phyloP scores from a whole-genome alignment of 106 monocot species.

The Dioscorea alata region DNA sequence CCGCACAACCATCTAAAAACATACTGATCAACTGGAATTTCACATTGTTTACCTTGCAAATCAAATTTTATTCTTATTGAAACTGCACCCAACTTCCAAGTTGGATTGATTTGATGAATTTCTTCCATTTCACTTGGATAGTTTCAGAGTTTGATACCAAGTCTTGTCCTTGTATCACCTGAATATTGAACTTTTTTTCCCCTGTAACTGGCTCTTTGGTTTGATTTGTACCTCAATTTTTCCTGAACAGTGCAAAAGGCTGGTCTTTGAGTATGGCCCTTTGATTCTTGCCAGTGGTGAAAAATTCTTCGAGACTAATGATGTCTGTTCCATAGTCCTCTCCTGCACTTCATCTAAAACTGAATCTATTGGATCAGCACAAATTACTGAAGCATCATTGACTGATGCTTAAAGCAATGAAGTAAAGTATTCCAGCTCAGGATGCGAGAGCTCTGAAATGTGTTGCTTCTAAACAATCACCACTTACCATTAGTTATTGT shows the following conservation, averaged over 20 bases:
- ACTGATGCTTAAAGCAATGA: background rate
- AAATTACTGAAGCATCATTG: background rate
- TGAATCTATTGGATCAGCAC: background rate
- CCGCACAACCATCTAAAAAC: background rate
- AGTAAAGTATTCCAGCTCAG: background rate
- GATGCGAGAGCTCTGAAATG: too few species aligned
- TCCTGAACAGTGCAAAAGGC: constrained; percentile 52
- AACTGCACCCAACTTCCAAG: background rate
- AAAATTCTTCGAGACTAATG: constrained; percentile 60
- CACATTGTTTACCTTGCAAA: background rate
- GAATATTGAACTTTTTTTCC: background rate
- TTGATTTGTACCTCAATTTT: background rate
- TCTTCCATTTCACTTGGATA: background rate
- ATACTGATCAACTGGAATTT: too few species aligned
- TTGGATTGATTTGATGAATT: background rate
- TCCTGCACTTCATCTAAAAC: constrained; percentile 20
- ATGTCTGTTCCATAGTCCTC: constrained; percentile 41
- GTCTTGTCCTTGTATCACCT: background rate
- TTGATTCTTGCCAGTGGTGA: constrained; percentile 47
- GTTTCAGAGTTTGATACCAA: background rate
- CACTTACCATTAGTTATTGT: too few species aligned
- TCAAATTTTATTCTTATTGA: background rate
- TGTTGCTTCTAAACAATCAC: too few species aligned
- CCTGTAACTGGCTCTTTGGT: background rate
- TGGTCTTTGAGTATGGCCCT: constrained; percentile 62